phyloP scores from a whole-genome alignment of 306 rosid genomes.

The Dryas alaskensis region DNA sequence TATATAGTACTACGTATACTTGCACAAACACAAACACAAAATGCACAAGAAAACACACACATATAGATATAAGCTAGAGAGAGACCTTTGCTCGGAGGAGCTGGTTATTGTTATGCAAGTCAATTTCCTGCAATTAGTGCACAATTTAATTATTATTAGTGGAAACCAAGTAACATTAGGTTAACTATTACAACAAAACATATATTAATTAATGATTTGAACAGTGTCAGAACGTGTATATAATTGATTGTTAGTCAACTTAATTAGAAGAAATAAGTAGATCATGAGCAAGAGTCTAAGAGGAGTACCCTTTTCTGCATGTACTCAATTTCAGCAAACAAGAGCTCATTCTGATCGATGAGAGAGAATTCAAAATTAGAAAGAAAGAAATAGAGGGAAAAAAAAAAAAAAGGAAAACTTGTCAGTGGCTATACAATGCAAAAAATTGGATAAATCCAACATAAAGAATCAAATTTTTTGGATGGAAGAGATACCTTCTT shows the following conservation, averaged over 20 bases:
- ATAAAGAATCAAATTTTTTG: neutral
- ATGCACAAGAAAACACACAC: neutral
- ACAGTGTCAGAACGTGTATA: neutral
- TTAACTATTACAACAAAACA: neutral
- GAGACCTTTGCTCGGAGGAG: conserved; percentile 80
- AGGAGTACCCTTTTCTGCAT: conserved; percentile 72
- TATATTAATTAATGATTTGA: neutral
- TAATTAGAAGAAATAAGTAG: neutral
- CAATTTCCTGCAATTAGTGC: conserved; percentile 62
- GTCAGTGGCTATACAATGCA: conserved; percentile 29
- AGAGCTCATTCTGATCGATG: conserved; percentile 66
- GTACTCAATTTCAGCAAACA: conserved; percentile 85
- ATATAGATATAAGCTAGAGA: neutral
- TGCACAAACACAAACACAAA: neutral
- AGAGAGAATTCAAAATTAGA: neutral
- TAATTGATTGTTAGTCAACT: neutral
- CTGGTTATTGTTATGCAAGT: conserved; percentile 82
- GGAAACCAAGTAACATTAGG: neutral
- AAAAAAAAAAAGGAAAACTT: conserved; percentile 10
- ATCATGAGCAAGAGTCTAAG: neutral
- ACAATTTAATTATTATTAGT: neutral
- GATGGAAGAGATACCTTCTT: conserved; percentile 56
- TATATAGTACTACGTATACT: neutral
- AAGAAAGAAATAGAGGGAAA: neutral
- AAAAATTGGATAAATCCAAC: neutral